Evolutionary conservation across 148 eudicot genomes (phyloP), one percentile per base, ranked within the genome.

Genomic region (Amaranthus hypochondriacus): DNA sequence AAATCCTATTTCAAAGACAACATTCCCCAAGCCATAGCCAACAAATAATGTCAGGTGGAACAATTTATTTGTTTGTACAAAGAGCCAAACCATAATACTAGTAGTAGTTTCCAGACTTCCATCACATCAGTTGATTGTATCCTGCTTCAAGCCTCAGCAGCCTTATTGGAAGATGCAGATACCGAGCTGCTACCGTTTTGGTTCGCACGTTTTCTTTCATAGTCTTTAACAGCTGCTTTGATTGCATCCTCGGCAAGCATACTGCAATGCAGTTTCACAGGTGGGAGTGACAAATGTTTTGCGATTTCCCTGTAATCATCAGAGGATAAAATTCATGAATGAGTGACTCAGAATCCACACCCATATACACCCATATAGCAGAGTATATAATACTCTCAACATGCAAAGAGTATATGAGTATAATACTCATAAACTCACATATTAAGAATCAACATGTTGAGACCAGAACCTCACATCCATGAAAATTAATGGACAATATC

Each of bases 241-340:
- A 90, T 91, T 71, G 97, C 98, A 79, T 89, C 98, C 84, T 94
- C 97, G 2, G 98, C 98, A 14, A 94, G 96, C 98, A 94, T 94
- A 82, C 97, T 94, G 86, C 98, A 94, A 78, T 92, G 98, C 55
- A 94, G 87, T 52, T 92, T 92, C 75, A 90, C 96, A 0, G 98
- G 98, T 55, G 98, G 98, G 43, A 92, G 98, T 65, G 93, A 86
- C 44, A 94, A 87, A 81, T 94, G 97, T 50, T 94, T 94, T 64
- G 98, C 97, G 54, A 94, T 94, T 73, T 94, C 98, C 85, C 98
- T 94, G 89, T 63, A 74, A 77, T 47, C 14, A 73, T 46, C 7
- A 15, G 2, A 42, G 21, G 39, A 44, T 52, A 10, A 55, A 62
- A 28, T 28, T 28, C 39, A 28, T 28, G 1, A 28, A 28, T 28